A percentile compares a stretch with the other conserved stretches of the same genome.
Conservation (phyloP, 352 stramenopile genomes). For the Pythium insidiosum region DNA sequence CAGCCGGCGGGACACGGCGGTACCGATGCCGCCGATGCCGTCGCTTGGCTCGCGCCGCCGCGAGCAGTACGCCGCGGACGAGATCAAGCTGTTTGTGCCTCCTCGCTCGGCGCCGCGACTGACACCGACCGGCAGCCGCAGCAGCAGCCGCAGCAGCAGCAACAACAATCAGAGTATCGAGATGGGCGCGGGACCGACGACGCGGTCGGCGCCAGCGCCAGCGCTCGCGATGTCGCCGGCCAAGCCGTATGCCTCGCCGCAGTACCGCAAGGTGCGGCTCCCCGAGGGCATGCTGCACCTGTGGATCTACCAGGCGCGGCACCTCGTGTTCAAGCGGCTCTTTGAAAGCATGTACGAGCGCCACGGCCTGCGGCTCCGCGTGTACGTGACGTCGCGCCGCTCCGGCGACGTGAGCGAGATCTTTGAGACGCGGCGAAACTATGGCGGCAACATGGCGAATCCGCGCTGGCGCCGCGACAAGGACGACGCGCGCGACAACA, state of each 20-base stretch:
- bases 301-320: slow-evolving; percentile 41
- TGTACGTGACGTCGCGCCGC: slow-evolving; percentile 15
- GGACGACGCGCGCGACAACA: slow-evolving; percentile 17
- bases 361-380: slow-evolving; percentile 33
- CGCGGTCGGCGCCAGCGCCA: not conserved
- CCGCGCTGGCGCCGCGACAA: slow-evolving; percentile 28
- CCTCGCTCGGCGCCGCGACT: too few relatives aligned
- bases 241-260: too few relatives aligned
- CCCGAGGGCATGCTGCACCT: slow-evolving; percentile 30
- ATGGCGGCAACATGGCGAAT: slow-evolving; percentile 25
- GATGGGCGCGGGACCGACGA: too few relatives aligned
- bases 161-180: too few relatives aligned
- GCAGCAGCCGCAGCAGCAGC: too few relatives aligned
- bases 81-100: too few relatives aligned
- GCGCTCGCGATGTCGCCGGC: too few relatives aligned
- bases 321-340: slow-evolving; percentile 29
- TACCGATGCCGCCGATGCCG: too few relatives aligned
- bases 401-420: slow-evolving; percentile 21
- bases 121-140: too few relatives aligned
- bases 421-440: slow-evolving; percentile 34
- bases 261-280: slow-evolving; percentile 1
- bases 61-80: too few relatives aligned
- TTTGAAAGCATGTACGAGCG: slow-evolving; percentile 37
- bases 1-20: too few relatives aligned
- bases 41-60: too few relatives aligned